Evolutionary conservation across 805 yeast genomes (phyloP).

Genomic region (Ogataea trehalophila): DNA sequence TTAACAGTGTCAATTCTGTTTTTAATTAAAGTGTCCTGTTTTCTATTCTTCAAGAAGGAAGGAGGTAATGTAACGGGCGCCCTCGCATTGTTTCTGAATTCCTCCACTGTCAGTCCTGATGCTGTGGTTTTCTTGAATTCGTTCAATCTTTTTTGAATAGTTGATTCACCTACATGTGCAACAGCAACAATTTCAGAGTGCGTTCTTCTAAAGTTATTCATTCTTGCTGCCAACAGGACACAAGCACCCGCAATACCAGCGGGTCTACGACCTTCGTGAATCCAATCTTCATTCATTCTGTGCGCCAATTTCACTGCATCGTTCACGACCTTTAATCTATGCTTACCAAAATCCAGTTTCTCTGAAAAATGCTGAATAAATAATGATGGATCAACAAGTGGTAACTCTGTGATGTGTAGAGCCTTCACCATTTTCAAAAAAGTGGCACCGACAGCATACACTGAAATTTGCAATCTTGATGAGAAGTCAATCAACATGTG

Average conservation of each 20-base stretch:
- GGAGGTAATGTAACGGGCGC: conserved; percentile 71
- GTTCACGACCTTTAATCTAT: conserved; percentile 65
- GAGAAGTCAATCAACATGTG: conserved; percentile 97
- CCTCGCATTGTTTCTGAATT: conserved; percentile 49
- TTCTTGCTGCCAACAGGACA: conserved; percentile 85
- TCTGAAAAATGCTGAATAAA: conserved; percentile 94
- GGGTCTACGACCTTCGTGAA: conserved; percentile 93
- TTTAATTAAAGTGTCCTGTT: conserved; percentile 33
- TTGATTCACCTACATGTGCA: conserved; percentile 92
- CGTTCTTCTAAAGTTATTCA: conserved; percentile 90
- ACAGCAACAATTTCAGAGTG: conserved; percentile 93
- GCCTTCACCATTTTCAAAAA: conserved; percentile 89
- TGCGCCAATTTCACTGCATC: conserved; percentile 87
- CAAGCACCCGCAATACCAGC: conserved; percentile 99
- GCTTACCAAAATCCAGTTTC: conserved; percentile 73
- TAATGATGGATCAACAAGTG: conserved; percentile 90
- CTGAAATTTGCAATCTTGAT: conserved; percentile 83
- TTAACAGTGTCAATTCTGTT: conserved; percentile 31
- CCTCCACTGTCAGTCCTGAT: conserved; percentile 65
- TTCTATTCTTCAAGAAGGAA: conserved; percentile 61
- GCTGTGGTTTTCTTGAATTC: conserved; percentile 81
- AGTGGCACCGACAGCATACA: conserved; percentile 93
- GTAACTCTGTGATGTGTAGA: conserved; percentile 69
- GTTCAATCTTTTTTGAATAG: conserved; percentile 82
- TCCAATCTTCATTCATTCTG: conserved; percentile 94